A percentile compares a stretch with the other conserved stretches of the same genome.
These are phyloP conservation scores for Apiotrichum sp. DNA, from an alignment of 1,284 basidiomycete species.

Conservation along the genomic window DNA sequence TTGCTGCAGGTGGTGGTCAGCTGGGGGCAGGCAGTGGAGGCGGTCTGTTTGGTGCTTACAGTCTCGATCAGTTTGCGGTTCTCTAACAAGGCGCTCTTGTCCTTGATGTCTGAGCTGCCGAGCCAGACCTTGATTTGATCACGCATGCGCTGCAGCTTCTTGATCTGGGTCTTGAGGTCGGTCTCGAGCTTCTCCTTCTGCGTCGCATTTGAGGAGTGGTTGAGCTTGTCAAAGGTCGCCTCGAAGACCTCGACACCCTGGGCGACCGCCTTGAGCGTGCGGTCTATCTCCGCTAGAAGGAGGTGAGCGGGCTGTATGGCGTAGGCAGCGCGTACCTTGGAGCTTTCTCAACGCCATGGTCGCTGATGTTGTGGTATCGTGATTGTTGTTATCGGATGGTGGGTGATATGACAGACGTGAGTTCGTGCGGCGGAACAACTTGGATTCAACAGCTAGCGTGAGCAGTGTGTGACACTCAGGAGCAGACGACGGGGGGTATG, in stretches of 20 bases:
- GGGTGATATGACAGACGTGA: too few species aligned
- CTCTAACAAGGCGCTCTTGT: constrained; percentile 88
- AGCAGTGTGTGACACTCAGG: too few species aligned
- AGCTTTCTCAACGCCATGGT: constrained; percentile 43
- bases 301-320: neutral
- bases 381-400: neutral
- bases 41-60: constrained; percentile 55
- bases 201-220: constrained; percentile 75
- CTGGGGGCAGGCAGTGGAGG: too few species aligned
- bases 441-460: too few species aligned
- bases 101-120: constrained; percentile 97
- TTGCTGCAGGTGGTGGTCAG: constrained; percentile 60
- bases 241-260: constrained; percentile 94
- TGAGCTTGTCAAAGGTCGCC: constrained; percentile 94
- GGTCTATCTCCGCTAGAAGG: constrained; percentile 81
- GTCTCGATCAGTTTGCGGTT: constrained; percentile 96
- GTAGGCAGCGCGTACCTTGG: constrained; percentile 25
- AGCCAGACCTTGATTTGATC: constrained; percentile 99
- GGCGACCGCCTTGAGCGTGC: constrained; percentile 87
- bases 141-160: constrained; percentile 94
- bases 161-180: constrained; percentile 95
- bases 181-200: constrained; percentile 96
- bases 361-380: neutral
- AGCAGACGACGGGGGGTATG: too few species aligned
- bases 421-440: too few species aligned